Conservation (phyloP, 1,139 yeast species). For the Blastobotrys ciferrii region DNA sequence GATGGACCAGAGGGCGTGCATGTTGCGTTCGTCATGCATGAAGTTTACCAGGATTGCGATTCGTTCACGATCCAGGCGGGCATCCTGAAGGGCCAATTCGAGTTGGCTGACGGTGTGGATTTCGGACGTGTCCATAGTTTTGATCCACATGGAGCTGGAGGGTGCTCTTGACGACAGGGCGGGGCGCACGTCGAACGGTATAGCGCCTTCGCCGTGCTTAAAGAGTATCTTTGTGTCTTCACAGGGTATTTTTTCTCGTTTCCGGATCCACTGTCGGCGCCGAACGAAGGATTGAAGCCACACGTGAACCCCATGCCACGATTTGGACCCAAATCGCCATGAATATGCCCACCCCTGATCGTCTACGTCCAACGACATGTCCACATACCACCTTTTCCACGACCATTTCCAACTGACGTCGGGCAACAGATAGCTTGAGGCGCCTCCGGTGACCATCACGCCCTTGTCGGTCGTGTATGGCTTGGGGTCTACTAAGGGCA, state of each 20-base stretch:
- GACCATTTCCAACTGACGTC: constrained; percentile 68
- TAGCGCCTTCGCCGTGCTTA: not conserved
- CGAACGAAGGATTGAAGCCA: constrained; percentile 44
- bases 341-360: constrained; percentile 79
- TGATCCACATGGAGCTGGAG: not conserved
- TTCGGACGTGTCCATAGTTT: not conserved
- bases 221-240: not conserved
- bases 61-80: constrained; percentile 14
- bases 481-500: constrained; percentile 60
- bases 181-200: constrained; percentile 9
- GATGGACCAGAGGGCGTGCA: not conserved
- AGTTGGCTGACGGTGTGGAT: constrained; percentile 10
- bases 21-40: constrained; percentile 7
- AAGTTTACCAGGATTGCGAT: constrained; percentile 7
- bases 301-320: constrained; percentile 43
- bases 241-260: constrained; percentile 32
- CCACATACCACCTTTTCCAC: constrained; percentile 71
- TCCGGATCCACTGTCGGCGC: constrained; percentile 42
- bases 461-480: constrained; percentile 36
- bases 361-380: constrained; percentile 70
- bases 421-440: constrained; percentile 57
- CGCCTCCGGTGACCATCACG: constrained; percentile 37
- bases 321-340: constrained; percentile 35
- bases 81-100: constrained; percentile 3
- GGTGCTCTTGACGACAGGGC: not conserved